Conservation (phyloP, 345 rosid species). For the Sonneratia caseolaris region DNA sequence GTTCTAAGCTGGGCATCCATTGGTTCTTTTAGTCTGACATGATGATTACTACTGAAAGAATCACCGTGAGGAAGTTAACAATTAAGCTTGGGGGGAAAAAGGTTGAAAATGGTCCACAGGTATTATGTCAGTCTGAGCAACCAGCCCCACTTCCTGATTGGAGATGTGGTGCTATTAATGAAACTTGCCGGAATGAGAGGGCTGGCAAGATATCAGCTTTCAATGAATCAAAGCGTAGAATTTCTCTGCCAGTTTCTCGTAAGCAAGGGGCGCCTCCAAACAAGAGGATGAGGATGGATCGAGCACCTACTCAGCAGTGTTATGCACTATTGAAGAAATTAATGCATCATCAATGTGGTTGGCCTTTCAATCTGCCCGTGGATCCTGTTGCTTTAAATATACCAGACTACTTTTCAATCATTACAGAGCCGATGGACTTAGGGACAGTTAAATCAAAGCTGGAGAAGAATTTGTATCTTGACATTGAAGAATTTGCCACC, state of each 20-base stretch:
- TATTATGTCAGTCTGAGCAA: constrained; percentile 14
- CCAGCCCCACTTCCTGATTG: constrained; percentile 10
- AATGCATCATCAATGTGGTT: constrained; percentile 33
- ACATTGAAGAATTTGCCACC: constrained; percentile 56
- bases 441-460: constrained; percentile 63
- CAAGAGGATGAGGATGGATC: constrained; percentile 56
- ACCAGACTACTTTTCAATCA: constrained; percentile 76
- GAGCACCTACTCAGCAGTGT: constrained; percentile 41
- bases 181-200: constrained; percentile 11
- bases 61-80: constrained; percentile 40
- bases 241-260: neutral
- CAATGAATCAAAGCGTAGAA: constrained; percentile 11
- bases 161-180: constrained; percentile 6
- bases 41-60: constrained; percentile 32
- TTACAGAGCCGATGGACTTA: constrained; percentile 75
- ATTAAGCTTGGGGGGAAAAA: constrained; percentile 44
- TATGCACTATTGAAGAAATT: constrained; percentile 31
- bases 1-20: neutral
- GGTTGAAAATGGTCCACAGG: constrained; percentile 18
- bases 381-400: constrained; percentile 54
- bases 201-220: constrained; percentile 7
- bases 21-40: constrained; percentile 9
- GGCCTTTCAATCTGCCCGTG: constrained; percentile 59
- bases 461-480: constrained; percentile 32
- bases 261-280: constrained; percentile 39